Evolutionary conservation across 2,329 filamentous ascomycete genomes (phyloP).

Genomic region (Emericellopsis cladophorae): DNA sequence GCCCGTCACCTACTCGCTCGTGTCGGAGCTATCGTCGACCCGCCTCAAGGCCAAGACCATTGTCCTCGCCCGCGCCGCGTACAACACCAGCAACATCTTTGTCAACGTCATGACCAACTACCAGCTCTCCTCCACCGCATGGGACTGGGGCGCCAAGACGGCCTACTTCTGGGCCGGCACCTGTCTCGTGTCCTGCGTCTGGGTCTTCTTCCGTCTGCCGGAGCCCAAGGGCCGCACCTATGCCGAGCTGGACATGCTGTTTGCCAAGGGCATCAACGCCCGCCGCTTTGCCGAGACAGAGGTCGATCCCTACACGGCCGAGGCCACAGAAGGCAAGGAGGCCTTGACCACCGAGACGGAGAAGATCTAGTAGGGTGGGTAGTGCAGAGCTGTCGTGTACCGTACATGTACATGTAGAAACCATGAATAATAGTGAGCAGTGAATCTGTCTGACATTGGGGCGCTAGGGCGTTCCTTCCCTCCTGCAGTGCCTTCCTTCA

Average conservation of each 20-base stretch:
- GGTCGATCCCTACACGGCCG: not conserved
- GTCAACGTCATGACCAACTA: slow-evolving; percentile 8
- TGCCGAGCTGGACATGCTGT: slow-evolving; percentile 11
- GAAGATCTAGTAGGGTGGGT: no score
- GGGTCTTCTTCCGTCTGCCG: slow-evolving; percentile 11
- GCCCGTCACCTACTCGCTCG: slow-evolving; percentile 10
- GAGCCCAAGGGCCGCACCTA: slow-evolving; percentile 12
- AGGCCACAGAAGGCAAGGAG: not conserved
- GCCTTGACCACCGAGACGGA: not conserved
- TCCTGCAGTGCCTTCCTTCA: no score
- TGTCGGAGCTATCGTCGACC: slow-evolving; percentile 18
- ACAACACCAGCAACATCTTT: slow-evolving; percentile 11
- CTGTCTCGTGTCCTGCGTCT: slow-evolving; percentile 5
- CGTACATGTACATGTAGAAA: no score
- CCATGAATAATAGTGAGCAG: no score
- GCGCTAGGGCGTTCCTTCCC: no score
- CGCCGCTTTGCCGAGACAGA: slow-evolving; percentile 15
- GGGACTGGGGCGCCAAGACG: slow-evolving; percentile 9
- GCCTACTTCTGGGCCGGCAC: slow-evolving; percentile 10
- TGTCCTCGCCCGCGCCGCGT: slow-evolving; percentile 13
- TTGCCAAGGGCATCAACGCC: slow-evolving; percentile 8
- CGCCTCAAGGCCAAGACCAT: slow-evolving; percentile 19
- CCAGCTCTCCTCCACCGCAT: slow-evolving; percentile 10
- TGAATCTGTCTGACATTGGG: no score
- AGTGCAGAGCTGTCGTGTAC: no score